phyloP scores from a whole-genome alignment of 805 yeast species.

The Ogataea haglerorum region DNA sequence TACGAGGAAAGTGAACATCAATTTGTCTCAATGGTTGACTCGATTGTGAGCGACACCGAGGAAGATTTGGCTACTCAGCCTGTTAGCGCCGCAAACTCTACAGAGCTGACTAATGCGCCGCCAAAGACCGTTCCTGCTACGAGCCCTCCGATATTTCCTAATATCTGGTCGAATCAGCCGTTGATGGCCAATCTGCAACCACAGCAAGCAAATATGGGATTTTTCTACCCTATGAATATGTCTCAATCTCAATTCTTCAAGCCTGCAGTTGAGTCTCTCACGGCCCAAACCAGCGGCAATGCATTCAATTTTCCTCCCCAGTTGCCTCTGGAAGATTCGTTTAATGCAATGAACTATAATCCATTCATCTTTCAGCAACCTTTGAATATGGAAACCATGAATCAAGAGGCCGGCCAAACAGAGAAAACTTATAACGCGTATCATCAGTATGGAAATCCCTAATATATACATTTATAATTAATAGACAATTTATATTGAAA shows the following conservation, averaged over 20 bases:
- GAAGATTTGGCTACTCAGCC: slow-evolving; percentile 2
- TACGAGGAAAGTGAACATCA: slow-evolving; percentile 17
- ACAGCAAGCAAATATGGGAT: not conserved
- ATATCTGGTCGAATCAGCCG: slow-evolving; percentile 14
- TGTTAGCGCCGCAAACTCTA: slow-evolving; percentile 1
- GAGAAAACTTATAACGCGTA: slow-evolving; percentile 2
- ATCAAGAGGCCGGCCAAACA: not conserved
- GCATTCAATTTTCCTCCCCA: slow-evolving; percentile 1
- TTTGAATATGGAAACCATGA: slow-evolving; percentile 1
- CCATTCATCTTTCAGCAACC: slow-evolving; percentile 5
- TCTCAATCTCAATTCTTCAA: slow-evolving; percentile 1
- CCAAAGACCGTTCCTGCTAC: not conserved
- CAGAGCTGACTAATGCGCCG: slow-evolving; percentile 1
- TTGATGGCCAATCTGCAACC: not conserved
- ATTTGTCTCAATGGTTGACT: slow-evolving; percentile 30
- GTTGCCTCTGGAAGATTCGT: not conserved
- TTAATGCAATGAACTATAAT: not conserved
- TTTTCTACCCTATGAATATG: slow-evolving; percentile 4
- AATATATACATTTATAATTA: slow-evolving; percentile 4
- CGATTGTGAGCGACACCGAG: slow-evolving; percentile 27
- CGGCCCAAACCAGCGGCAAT: not conserved
- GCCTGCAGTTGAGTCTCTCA: not conserved
- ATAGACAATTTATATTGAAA: slow-evolving; percentile 1
- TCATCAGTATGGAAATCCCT: slow-evolving; percentile 6
- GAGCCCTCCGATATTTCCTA: slow-evolving; percentile 9